phyloP scores from a whole-genome alignment of 495 filamentous ascomycete genomes.

The Beverwykella pulmonaria region DNA sequence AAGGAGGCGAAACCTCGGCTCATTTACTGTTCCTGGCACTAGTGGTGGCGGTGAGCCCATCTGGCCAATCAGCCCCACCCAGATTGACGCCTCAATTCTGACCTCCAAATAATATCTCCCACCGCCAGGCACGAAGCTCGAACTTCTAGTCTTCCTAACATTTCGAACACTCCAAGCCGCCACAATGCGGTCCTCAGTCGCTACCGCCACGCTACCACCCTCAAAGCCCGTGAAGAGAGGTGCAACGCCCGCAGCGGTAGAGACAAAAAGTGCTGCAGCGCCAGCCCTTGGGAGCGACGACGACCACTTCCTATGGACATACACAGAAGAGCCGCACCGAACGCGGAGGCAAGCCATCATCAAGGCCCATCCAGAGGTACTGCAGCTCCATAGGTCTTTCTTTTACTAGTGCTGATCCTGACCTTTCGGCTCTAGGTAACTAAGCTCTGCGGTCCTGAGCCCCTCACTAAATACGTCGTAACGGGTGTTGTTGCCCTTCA shows the following conservation, averaged over 20 bases:
- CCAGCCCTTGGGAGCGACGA: constrained; percentile 35
- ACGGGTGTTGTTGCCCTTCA: constrained; percentile 82
- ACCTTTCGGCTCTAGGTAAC: constrained; percentile 64
- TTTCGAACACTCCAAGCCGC: background rate
- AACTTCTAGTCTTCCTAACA: background rate
- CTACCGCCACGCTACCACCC: constrained; percentile 34
- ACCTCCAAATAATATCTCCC: background rate
- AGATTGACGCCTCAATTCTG: background rate
- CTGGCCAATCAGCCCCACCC: background rate
- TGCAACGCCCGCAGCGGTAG: background rate
- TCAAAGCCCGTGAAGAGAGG: constrained; percentile 16
- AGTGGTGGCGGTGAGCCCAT: background rate
- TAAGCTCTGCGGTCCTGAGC: constrained; percentile 96
- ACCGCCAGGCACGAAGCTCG: background rate
- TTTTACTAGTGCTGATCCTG: background rate
- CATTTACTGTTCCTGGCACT: background rate
- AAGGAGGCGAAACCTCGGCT: background rate
- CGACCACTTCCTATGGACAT: constrained; percentile 85
- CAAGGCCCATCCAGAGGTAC: constrained; percentile 96
- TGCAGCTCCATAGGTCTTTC: background rate
- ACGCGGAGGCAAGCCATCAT: constrained; percentile 91
- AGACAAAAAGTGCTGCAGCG: background rate
- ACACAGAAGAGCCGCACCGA: constrained; percentile 96
- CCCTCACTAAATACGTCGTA: constrained; percentile 92
- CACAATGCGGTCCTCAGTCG: constrained; percentile 39